Evolutionary conservation across 306 rosid species (phyloP), one percentile per base, ranked within the genome.

Genomic region (Cyamopsis tetragonoloba): DNA sequence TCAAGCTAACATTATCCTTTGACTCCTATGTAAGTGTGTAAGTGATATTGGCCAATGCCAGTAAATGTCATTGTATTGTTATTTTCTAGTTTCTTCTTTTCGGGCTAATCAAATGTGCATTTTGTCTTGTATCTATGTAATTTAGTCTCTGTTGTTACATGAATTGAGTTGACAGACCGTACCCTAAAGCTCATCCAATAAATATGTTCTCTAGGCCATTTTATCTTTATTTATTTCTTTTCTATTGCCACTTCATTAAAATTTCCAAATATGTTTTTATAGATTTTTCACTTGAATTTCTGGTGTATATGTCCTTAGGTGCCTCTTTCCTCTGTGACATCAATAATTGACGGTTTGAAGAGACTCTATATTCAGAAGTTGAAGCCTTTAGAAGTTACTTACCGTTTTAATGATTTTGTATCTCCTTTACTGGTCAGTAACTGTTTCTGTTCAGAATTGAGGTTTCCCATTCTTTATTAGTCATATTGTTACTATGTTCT

Each of bases 311-410:
- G 31, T 71, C 56, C 28, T 24, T 71, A 91, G 96, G 80, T 89
- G 4, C 65, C 96, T 1, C 92, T 91, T 71, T 85, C 95, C 15
- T 79, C 92, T 0, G 96, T 91, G 63, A 91, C 98, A 66, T 91
- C 97, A 72, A 87, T 91, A 24, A 19, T 82, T 68, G 97, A 91
- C 26, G 96, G 96, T 63, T 86, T 91, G 83, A 91, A 91, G 80
- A 84, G 85, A 47, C 83, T 88, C 56, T 91, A 91, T 74, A 65
- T 88, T 72, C 85, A 91, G 77, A 91, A 87, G 83, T 74, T 91
- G 87, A 91, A 83, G 85, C 98, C 96, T 2, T 81, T 91, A 57
- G 98, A 91, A 89, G 88, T 62, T 63, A 47, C 91, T 66, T 88
- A 91, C 61, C 89, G 66, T 26, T 91, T 88, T 79, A 83, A 88